Evolutionary conservation across 176 grass and related monocot species (phyloP), one percentile per base, ranked within the genome.

Genomic region (Elymus sibiricus): DNA sequence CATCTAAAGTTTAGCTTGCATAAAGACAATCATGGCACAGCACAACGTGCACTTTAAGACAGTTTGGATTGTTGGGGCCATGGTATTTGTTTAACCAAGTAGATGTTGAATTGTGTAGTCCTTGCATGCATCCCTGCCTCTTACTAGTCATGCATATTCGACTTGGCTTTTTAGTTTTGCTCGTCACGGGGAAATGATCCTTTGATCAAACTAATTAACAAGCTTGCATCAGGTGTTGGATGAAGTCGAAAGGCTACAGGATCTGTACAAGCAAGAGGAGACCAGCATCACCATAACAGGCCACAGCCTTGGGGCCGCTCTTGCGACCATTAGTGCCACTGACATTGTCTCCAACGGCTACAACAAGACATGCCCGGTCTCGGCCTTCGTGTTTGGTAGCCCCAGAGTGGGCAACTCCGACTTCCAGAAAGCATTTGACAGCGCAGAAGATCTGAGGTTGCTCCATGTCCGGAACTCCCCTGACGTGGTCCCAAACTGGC

Each of bases 271-370:
- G 31, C 77, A 86, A 42, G 92, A 94, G 79, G 92, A 95, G 82
- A 91, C 86, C 9, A 96, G 92, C 88, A 94, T 99, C 83, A 90
- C 94, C 29, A 35, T 99, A 74, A 96, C 97, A 62, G 97, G 97
- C 2, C 97, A 99, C 88, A 99, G 97, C 76, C 91, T 99, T 70
- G 94, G 92, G 25, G 90, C 94, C 8, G 86, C 92, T 11, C 84
- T 99, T 25, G 87, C 94, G 29, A 99, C 97, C 39, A 91, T 99
- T 82, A 99, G 71, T 17, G 88, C 92, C 53, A 79, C 86, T 19
- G 94, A 94, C 76, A 92, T 98, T 7, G 71, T 90, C 53, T 87
- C 90, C 72, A 92, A 94, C 56, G 62, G 89, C 26, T 76, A 91
- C 76, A 96, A 91, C 70, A 76, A 76, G 13, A 86, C 64, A 13